Conservation (phyloP, 116 monocot species). For the Thalassia testudinum region DNA sequence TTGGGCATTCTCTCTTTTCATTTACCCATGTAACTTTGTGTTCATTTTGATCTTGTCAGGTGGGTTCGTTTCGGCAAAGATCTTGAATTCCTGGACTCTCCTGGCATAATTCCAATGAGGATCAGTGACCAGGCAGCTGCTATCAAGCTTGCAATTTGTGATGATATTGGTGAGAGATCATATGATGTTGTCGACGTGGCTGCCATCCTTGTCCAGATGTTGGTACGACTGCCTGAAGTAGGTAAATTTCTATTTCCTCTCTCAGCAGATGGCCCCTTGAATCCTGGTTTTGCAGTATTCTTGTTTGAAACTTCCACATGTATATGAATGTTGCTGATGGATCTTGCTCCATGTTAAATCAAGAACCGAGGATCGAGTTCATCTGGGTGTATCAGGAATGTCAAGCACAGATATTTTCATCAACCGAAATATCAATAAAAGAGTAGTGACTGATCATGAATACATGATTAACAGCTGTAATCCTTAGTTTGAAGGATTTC, state of each 20-base stretch:
- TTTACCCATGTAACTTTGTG: background rate
- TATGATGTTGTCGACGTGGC: conserved; percentile 84
- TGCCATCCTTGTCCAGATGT: conserved; percentile 74
- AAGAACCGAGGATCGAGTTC: no score
- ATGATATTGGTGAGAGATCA: conserved; percentile 94
- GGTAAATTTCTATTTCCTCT: conserved; percentile 21
- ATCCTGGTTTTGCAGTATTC: no score
- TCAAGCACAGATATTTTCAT: no score
- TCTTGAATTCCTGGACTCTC: conserved; percentile 82
- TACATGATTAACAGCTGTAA: no score
- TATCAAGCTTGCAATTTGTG: conserved; percentile 92
- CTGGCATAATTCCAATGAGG: conserved; percentile 91
- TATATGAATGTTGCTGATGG: no score
- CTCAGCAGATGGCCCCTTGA: no score
- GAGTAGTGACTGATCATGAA: no score
- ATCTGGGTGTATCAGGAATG: no score
- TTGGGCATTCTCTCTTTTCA: conserved; percentile 2
- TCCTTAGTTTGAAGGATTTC: no score
- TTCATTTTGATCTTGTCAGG: conserved; percentile 24
- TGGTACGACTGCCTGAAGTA: conserved; percentile 47
- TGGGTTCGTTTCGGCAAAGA: conserved; percentile 95
- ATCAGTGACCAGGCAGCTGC: conserved; percentile 84
- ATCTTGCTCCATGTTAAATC: no score
- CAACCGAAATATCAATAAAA: no score
- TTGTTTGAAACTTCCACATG: no score